Percentiles rank a stretch among this genome's conserved stretches.
Evolutionary conservation across 306 rosid species (phyloP).

Genomic region (Aeschynomene evenia): DNA sequence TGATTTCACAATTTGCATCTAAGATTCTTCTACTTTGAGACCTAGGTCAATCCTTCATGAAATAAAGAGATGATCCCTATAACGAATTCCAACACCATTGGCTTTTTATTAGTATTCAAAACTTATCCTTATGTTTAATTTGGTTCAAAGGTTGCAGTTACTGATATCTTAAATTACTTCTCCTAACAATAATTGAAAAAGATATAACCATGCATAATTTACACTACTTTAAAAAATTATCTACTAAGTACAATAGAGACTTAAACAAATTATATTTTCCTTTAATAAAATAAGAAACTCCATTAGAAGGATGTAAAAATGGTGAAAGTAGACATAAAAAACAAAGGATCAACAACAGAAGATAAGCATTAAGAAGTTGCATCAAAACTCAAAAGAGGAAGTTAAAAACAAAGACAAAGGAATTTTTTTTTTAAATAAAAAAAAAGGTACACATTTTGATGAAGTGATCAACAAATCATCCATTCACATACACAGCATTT

Average conservation of each 20-base stretch:
- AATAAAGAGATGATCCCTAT: background rate
- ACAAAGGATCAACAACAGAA: background rate
- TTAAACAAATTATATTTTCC: background rate
- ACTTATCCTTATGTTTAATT: background rate
- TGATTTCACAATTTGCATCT: background rate
- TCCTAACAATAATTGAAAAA: background rate
- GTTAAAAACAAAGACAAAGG: slow-evolving; percentile 3
- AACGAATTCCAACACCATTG: background rate
- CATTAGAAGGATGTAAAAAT: background rate
- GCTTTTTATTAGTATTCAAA: background rate
- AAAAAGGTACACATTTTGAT: background rate
- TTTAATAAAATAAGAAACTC: background rate
- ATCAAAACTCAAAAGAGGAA: too few relatives aligned
- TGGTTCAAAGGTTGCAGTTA: slow-evolving; percentile 3
- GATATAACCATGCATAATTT: background rate
- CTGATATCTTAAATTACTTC: slow-evolving; percentile 7
- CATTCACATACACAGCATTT: background rate
- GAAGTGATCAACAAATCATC: slow-evolving; percentile 6
- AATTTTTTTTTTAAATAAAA: background rate
- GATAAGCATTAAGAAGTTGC: slow-evolving; percentile 5
- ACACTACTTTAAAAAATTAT: background rate
- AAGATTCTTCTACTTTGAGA: background rate
- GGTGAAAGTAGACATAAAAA: slow-evolving; percentile 1
- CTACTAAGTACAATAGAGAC: background rate
- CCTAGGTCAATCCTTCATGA: background rate